Percentiles rank a stretch among this genome's conserved stretches.
Conservation (phyloP, 345 rosid species). For the Murraya paniculata region DNA sequence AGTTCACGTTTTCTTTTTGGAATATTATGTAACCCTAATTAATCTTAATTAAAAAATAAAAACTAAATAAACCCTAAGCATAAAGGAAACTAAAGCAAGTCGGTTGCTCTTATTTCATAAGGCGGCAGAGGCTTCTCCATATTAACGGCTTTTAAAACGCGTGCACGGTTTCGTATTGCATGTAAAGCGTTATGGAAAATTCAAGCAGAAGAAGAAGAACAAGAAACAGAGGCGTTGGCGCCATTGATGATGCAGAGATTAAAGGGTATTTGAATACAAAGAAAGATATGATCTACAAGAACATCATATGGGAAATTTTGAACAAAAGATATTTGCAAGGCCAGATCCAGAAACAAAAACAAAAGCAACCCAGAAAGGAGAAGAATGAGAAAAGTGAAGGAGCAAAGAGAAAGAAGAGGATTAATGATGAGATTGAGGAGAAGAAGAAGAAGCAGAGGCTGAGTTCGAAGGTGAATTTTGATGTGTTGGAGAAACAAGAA, state of each 20-base stretch:
- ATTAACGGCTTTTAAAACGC: too few relatives aligned
- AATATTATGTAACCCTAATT: too few relatives aligned
- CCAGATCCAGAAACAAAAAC: neutral
- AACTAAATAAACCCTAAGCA: neutral
- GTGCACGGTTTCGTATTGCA: too few relatives aligned
- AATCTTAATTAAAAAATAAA: too few relatives aligned
- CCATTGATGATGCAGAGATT: conserved; percentile 2
- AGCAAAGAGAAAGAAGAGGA: neutral
- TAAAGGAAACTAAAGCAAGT: neutral
- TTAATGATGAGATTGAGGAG: neutral
- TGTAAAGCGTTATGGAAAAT: too few relatives aligned
- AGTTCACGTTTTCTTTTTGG: too few relatives aligned
- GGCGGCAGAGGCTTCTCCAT: neutral
- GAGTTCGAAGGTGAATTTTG: neutral
- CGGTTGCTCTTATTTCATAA: neutral
- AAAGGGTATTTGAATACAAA: conserved; percentile 10
- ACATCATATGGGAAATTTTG: neutral
- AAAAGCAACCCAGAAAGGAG: neutral
- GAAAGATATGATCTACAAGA: conserved; percentile 15
- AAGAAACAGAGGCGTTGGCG: neutral
- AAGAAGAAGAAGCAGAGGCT: neutral
- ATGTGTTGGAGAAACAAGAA: neutral
- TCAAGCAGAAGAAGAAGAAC: too few relatives aligned
- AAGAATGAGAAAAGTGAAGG: neutral
- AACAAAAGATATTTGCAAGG: neutral